Conservation (phyloP, 192 early-diverging fungal genomes). For the Thoreauomyces humboldtii region DNA sequence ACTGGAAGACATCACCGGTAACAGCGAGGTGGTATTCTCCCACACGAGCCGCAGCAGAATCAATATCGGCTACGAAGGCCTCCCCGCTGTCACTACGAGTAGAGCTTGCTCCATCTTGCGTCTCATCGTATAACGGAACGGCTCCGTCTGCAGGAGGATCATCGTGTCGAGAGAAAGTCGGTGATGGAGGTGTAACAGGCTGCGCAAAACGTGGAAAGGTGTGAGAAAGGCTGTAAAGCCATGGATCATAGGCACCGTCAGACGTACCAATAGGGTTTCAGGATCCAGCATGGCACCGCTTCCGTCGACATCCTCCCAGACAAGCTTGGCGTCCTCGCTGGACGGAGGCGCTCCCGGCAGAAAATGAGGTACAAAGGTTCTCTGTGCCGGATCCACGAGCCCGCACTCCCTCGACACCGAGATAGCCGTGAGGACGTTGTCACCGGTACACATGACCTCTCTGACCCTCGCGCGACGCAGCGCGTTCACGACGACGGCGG, state of each 20-base stretch:
- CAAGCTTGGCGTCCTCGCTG: slow-evolving; percentile 54
- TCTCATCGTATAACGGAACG: slow-evolving; percentile 5
- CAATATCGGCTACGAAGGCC: slow-evolving; percentile 14
- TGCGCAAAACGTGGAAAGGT: neutral
- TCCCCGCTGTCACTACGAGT: slow-evolving; percentile 11
- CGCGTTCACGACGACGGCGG: slow-evolving; percentile 70
- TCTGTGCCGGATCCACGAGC: slow-evolving; percentile 70
- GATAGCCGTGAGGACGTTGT: slow-evolving; percentile 94
- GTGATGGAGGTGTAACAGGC: neutral
- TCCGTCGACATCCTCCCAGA: slow-evolving; percentile 73
- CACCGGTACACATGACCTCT: slow-evolving; percentile 97
- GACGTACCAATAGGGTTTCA: slow-evolving; percentile 43
- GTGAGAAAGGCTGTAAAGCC: too few relatives aligned
- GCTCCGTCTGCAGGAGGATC: too few relatives aligned
- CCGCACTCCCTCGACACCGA: slow-evolving; percentile 93
- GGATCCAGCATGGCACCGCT: slow-evolving; percentile 50
- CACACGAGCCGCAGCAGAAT: slow-evolving; percentile 21
- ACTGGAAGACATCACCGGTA: slow-evolving; percentile 94
- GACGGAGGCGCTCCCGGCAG: slow-evolving; percentile 43
- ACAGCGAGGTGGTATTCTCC: slow-evolving; percentile 81
- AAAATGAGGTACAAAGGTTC: slow-evolving; percentile 82
- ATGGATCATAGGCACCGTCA: too few relatives aligned
- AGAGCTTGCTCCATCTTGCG: slow-evolving; percentile 14
- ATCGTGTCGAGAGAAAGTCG: too few relatives aligned
- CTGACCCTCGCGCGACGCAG: slow-evolving; percentile 82